A percentile compares a stretch with the other conserved stretches of the same genome.
Evolutionary conservation across 225 moss, liverwort and hornwort species (phyloP).

Genomic region (Bryoerythrophyllum caledonicum): DNA sequence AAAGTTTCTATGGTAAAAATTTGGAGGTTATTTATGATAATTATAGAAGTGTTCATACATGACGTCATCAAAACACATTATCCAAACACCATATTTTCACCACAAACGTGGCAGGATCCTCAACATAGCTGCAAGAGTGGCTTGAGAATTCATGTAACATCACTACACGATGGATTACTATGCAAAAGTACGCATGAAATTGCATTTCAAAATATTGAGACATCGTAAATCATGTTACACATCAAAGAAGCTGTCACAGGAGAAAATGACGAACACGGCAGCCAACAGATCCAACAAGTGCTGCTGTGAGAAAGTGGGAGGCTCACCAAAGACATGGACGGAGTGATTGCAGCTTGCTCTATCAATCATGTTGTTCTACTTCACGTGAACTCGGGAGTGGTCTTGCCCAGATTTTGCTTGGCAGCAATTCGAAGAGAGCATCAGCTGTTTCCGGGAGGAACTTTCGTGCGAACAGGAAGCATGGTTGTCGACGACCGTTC

Average conservation of each 20-base stretch:
- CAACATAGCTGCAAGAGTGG: too few species aligned
- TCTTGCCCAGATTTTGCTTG: conserved; percentile 52
- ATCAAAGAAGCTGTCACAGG: not conserved
- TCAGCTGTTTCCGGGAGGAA: conserved; percentile 71
- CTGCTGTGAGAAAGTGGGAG: conserved; percentile 3
- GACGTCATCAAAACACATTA: too few species aligned
- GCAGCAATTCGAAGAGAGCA: conserved; percentile 59
- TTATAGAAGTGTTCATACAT: too few species aligned
- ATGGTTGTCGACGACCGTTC: conserved; percentile 75
- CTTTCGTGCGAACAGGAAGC: conserved; percentile 93
- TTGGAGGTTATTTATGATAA: too few species aligned
- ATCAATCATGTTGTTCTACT: not conserved
- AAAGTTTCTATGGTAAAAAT: too few species aligned
- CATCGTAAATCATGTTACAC: not conserved
- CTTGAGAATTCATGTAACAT: not conserved
- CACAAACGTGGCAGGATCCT: too few species aligned
- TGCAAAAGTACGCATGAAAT: not conserved
- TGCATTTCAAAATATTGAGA: not conserved
- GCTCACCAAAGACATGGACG: conserved; percentile 7
- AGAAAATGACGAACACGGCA: conserved; percentile 9
- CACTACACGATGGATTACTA: not conserved
- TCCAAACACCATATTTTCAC: too few species aligned
- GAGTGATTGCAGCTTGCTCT: conserved; percentile 18
- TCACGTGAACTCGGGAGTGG: conserved; percentile 19
- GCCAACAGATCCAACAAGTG: conserved; percentile 5